These are phyloP conservation scores for Corynascus novoguineensis DNA, from an alignment of 495 filamentous ascomycete genomes.

Conservation along the genomic window DNA sequence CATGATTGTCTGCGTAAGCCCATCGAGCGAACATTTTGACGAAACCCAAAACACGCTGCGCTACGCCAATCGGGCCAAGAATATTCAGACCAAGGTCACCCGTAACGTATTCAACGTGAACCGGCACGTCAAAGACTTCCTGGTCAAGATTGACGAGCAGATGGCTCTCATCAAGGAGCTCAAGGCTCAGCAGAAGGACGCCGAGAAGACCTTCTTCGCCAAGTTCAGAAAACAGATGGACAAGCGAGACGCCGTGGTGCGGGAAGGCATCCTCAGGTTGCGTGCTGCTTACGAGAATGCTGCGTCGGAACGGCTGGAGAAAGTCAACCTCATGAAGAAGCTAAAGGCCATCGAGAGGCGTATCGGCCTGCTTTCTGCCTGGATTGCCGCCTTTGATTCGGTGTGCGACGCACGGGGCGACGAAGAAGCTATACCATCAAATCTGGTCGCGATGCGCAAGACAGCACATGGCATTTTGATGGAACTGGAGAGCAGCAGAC, in stretches of 20 bases:
- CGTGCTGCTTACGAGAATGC: conserved; percentile 81
- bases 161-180: conserved; percentile 90
- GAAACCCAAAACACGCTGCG: conserved; percentile 98
- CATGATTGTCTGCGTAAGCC: conserved; percentile 99
- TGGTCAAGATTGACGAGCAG: conserved; percentile 96
- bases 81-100: conserved; percentile 99
- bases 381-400: conserved; percentile 88
- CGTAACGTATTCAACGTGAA: conserved; percentile 99
- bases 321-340: conserved; percentile 72
- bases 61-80: conserved; percentile 97
- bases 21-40: conserved; percentile 94
- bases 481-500: conserved; percentile 82
- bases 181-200: conserved; percentile 83
- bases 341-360: conserved; percentile 77
- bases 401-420: conserved; percentile 66
- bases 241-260: conserved; percentile 71
- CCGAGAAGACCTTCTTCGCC: conserved; percentile 75
- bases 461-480: conserved; percentile 79
- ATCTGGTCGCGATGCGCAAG: conserved; percentile 71
- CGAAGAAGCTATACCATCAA: conserved; percentile 58
- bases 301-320: conserved; percentile 70
- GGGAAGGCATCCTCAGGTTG: conserved; percentile 76
- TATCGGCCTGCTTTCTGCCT: conserved; percentile 75
- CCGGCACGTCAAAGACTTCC: conserved; percentile 94
- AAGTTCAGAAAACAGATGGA: conserved; percentile 86